phyloP scores from a whole-genome alignment of 1,284 basidiomycete species.

The Sporisorium scitamineum region DNA sequence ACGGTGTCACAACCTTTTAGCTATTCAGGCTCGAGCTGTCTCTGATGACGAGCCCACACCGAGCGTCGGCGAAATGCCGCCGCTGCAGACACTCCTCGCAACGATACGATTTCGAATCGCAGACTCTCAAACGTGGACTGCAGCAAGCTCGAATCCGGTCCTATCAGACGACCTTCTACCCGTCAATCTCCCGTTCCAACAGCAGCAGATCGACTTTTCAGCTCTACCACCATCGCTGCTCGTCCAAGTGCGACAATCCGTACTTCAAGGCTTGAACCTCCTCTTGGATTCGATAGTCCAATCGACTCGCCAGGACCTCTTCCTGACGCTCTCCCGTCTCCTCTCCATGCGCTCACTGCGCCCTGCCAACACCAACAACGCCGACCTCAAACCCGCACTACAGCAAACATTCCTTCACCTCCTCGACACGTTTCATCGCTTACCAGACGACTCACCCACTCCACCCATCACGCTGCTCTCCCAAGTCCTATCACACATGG shows the following conservation, averaged over 20 bases:
- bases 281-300: conserved; percentile 4
- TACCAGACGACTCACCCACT: background rate
- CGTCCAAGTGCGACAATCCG: conserved; percentile 9
- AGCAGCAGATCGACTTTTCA: conserved; percentile 10
- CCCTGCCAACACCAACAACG: conserved; percentile 3
- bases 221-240: conserved; percentile 10
- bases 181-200: conserved; percentile 2
- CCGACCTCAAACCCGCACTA: conserved; percentile 12
- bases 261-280: conserved; percentile 13
- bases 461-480: conserved; percentile 6
- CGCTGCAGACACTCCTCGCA: conserved; percentile 6
- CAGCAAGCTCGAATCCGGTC: background rate
- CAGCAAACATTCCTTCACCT: conserved; percentile 12
- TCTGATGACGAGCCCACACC: background rate
- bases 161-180: conserved; percentile 32
- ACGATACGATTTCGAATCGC: conserved; percentile 17
- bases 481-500: conserved; percentile 1
- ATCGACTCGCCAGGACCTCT: conserved; percentile 5
- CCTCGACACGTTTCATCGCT: conserved; percentile 15
- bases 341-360: conserved; percentile 10
- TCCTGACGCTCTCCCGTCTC: conserved; percentile 10
- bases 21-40: conserved; percentile 7
- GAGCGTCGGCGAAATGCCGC: background rate
- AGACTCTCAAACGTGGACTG: conserved; percentile 17
- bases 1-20: conserved; percentile 11